Evolutionary conservation across 2,329 filamentous ascomycete genomes (phyloP), one percentile per base, ranked within the genome.

Genomic region (Davidsoniella virescens): DNA sequence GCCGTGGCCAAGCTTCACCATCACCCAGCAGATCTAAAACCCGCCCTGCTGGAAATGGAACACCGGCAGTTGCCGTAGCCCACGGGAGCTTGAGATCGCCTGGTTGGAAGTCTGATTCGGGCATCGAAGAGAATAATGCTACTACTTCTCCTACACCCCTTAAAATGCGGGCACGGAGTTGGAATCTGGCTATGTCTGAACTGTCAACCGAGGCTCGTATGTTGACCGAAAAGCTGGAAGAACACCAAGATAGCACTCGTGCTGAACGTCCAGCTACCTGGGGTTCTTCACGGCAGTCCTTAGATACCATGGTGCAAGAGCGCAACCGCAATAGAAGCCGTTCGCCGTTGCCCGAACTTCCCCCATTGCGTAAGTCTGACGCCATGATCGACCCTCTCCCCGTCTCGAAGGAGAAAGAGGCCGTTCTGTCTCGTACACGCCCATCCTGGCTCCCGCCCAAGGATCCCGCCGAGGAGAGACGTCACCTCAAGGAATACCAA

Each of bases 391-490:
- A 92, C 58, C 85, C 85, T 3, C 68, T 92, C 36, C 85, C 85
- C 14, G 78, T 88, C 25, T 90, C 84, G 43, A 87, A 85, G 62
- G 85, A 92, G 64, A 92, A 92, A 62, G 84, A 90, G 59, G 84
- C 84, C 2, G 84, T 88, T 2, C 69, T 92, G 18, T 87, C 83
- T 20, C 73, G 86, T 16, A 92, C 85, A 2, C 73, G 85, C 37
- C 85, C 85, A 0, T 87, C 83, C 1, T 92, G 86, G 86, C 69
- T 92, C 2, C 85, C 86, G 1, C 85, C 85, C 1, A 92, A 92
- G 65, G 80, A 92, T 56, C 88, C 87, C 2, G 84, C 84, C 49
- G 92, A 98, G 64, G 92, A 98, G 67, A 84, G 78, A 62, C 82
- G 81, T 57, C 92, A 98, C 64, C 62, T 98, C 56, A 87, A 77